These are phyloP conservation scores for Hypericum androsaemum DNA, from an alignment of 345 rosid genomes.

Conservation along the genomic window DNA sequence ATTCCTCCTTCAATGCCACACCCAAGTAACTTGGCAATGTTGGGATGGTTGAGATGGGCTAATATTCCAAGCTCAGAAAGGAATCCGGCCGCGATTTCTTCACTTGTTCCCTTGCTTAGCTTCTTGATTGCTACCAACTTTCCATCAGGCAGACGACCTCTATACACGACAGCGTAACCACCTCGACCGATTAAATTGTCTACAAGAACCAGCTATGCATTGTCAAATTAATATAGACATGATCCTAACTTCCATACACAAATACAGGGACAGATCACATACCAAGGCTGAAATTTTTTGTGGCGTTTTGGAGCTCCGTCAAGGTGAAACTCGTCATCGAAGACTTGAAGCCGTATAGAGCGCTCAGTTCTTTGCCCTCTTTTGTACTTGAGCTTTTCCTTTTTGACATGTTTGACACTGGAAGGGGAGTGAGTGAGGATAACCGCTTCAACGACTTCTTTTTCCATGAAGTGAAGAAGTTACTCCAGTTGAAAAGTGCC, in stretches of 20 bases:
- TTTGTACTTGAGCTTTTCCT: slow-evolving; percentile 33
- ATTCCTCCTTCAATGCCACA: slow-evolving; percentile 74
- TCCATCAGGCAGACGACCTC: slow-evolving; percentile 55
- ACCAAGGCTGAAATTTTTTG: slow-evolving; percentile 62
- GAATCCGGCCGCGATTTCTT: slow-evolving; percentile 54
- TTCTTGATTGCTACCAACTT: slow-evolving; percentile 65
- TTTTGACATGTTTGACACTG: slow-evolving; percentile 24
- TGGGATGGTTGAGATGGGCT: slow-evolving; percentile 84
- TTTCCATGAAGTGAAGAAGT: slow-evolving; percentile 61
- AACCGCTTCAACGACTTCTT: slow-evolving; percentile 42
- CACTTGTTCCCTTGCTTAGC: slow-evolving; percentile 56
- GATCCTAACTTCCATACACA: background rate
- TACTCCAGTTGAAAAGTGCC: slow-evolving; percentile 51
- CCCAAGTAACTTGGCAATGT: slow-evolving; percentile 79
- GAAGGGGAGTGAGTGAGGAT: slow-evolving; percentile 35
- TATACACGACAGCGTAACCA: slow-evolving; percentile 84
- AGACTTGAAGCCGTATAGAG: slow-evolving; percentile 50
- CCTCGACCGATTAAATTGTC: slow-evolving; percentile 84
- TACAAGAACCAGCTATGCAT: slow-evolving; percentile 17
- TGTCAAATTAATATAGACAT: background rate
- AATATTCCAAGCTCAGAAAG: slow-evolving; percentile 75
- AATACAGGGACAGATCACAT: slow-evolving; percentile 4
- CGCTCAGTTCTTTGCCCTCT: slow-evolving; percentile 36
- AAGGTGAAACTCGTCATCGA: slow-evolving; percentile 46
- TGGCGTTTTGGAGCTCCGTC: slow-evolving; percentile 53